These are phyloP conservation scores for Eimeria necatrix DNA, from an alignment of 169 alveolate genomes.

Conservation along the genomic window DNA sequence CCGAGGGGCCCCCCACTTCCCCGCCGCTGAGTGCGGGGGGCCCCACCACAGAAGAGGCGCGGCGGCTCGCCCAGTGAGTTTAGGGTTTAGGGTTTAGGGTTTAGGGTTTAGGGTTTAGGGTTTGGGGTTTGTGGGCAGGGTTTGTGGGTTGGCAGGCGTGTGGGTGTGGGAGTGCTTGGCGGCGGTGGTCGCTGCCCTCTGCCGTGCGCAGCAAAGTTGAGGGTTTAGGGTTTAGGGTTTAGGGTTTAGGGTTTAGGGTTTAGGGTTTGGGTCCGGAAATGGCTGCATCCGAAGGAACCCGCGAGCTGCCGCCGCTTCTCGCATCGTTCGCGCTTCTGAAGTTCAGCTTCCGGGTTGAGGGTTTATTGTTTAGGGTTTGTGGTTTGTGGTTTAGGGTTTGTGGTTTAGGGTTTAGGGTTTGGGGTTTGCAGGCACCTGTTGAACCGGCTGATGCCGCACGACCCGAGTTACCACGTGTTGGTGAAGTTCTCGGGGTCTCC, in stretches of 20 bases:
- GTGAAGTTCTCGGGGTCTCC: background rate
- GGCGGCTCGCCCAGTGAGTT: constrained; percentile 23
- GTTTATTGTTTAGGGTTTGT: background rate
- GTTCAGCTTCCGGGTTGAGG: too few relatives aligned
- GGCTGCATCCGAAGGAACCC: too few relatives aligned
- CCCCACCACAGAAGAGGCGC: constrained; percentile 46
- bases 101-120: constrained; percentile 16
- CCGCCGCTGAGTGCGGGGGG: background rate
- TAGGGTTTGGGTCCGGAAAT: too few relatives aligned
- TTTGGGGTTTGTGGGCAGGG: background rate
- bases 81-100: background rate
- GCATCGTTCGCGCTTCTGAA: too few relatives aligned
- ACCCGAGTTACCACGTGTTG: background rate
- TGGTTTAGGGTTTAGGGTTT: background rate
- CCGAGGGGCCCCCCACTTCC: too few relatives aligned
- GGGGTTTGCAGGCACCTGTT: constrained; percentile 3
- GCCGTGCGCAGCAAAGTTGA: too few relatives aligned
- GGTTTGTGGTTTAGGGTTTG: background rate
- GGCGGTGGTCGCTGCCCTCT: background rate
- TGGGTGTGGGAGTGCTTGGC: background rate
- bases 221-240: too few relatives aligned
- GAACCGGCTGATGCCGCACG: constrained; percentile 16
- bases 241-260: too few relatives aligned
- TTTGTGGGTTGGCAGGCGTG: background rate
- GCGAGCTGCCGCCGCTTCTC: too few relatives aligned